These are phyloP conservation scores for Globisporangium perplexum DNA, from an alignment of 352 stramenopile species.

Conservation along the genomic window DNA sequence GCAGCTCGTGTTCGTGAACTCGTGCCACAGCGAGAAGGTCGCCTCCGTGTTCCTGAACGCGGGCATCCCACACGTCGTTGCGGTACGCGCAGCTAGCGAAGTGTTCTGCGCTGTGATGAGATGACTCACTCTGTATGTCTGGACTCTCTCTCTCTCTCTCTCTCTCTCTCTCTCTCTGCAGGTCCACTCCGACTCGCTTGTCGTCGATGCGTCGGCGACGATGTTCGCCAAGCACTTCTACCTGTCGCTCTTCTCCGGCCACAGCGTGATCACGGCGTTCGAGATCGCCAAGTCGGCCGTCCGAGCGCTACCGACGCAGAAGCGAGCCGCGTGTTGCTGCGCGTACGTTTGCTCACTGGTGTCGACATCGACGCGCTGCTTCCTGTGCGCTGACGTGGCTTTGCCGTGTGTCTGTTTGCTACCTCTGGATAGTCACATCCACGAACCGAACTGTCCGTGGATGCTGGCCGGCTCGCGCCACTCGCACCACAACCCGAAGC, in stretches of 20 bases:
- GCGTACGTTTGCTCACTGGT: slow-evolving; percentile 34
- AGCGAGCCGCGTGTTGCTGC: slow-evolving; percentile 67
- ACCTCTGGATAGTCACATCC: slow-evolving; percentile 40
- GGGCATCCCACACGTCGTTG: slow-evolving; percentile 89
- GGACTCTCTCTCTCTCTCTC: background rate
- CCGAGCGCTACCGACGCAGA: slow-evolving; percentile 50
- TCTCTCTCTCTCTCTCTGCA: background rate
- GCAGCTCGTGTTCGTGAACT: slow-evolving; percentile 81
- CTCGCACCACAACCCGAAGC: slow-evolving; percentile 54
- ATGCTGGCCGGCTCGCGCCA: slow-evolving; percentile 56
- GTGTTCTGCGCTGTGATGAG: no score
- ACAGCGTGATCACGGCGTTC: slow-evolving; percentile 66
- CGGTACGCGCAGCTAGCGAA: no score
- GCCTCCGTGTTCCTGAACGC: slow-evolving; percentile 86
- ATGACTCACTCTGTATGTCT: background rate
- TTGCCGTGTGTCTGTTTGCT: background rate
- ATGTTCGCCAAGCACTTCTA: slow-evolving; percentile 88
- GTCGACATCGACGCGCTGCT: background rate
- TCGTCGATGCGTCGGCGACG: slow-evolving; percentile 65
- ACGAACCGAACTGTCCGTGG: slow-evolving; percentile 68
- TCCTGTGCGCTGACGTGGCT: background rate
- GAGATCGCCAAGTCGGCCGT: slow-evolving; percentile 72
- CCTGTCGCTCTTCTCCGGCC: slow-evolving; percentile 64
- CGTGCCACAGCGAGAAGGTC: slow-evolving; percentile 82
- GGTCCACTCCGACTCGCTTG: slow-evolving; percentile 73